Conservation (phyloP, 2,329 filamentous ascomycete species). For the Zymoseptoria passerinii region DNA sequence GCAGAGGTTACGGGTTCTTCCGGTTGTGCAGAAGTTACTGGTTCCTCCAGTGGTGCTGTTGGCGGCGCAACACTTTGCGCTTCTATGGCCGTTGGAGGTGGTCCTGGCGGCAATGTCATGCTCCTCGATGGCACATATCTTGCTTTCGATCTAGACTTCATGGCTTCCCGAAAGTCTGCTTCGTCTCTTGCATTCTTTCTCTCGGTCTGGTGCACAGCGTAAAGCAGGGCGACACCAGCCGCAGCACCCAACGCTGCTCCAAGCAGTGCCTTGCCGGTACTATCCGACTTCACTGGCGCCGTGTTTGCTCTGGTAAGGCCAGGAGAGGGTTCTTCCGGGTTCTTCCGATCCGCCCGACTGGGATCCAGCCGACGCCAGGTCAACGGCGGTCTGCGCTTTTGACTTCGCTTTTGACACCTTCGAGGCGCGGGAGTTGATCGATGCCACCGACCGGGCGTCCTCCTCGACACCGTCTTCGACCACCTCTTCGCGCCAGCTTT, state of each 20-base stretch:
- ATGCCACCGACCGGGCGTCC: conserved; percentile 19
- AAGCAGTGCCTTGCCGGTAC: conserved; percentile 35
- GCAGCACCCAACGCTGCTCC: conserved; percentile 72
- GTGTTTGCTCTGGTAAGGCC: conserved; percentile 13
- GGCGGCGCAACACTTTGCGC: not conserved
- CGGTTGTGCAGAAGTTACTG: not conserved
- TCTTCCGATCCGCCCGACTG: conserved; percentile 15
- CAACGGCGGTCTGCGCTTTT: conserved; percentile 19
- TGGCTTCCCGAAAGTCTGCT: conserved; percentile 23
- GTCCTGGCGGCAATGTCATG: conserved; percentile 7
- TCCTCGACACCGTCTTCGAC: conserved; percentile 20
- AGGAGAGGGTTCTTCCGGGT: conserved; percentile 12
- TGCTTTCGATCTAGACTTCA: conserved; percentile 11
- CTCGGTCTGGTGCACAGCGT: conserved; percentile 61
- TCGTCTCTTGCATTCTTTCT: conserved; percentile 39
- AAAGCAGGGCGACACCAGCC: conserved; percentile 67
- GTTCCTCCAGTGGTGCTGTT: not conserved
- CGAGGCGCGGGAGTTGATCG: conserved; percentile 9
- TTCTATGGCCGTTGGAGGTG: conserved; percentile 6
- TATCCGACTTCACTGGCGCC: conserved; percentile 12
- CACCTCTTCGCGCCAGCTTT: conserved; percentile 38
- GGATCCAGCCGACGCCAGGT: conserved; percentile 20
- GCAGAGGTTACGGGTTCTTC: not conserved
- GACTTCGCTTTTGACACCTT: conserved; percentile 17
- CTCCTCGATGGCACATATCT: conserved; percentile 10